Evolutionary conservation across 148 eudicot genomes (phyloP).

Genomic region (Simmondsia chinensis): DNA sequence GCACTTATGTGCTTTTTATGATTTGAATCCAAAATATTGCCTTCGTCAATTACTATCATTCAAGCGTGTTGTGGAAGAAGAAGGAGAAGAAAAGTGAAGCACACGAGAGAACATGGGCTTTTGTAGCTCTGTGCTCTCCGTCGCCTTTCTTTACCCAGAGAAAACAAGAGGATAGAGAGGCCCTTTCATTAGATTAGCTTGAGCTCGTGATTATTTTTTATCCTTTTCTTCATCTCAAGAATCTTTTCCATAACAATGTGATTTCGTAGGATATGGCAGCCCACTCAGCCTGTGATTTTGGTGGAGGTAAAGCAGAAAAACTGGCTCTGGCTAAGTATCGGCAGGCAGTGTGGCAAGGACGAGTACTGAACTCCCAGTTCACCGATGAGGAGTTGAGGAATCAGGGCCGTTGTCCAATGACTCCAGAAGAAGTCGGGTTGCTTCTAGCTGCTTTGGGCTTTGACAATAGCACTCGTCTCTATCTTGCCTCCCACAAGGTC

Average conservation of each 20-base stretch:
- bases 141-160: background rate
- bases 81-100: no score
- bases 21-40: no score
- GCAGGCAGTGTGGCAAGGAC: conserved; percentile 89
- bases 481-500: conserved; percentile 99
- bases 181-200: background rate
- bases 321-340: conserved; percentile 85
- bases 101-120: no score
- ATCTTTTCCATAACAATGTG: background rate
- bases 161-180: no score
- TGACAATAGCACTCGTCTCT: conserved; percentile 75
- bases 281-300: conserved; percentile 98
- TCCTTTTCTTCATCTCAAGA: background rate
- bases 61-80: no score
- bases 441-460: conserved; percentile 91
- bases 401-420: conserved; percentile 95
- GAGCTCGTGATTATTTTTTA: background rate
- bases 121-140: background rate
- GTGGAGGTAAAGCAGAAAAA: conserved; percentile 93
- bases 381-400: conserved; percentile 88
- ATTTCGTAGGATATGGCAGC: conserved; percentile 94
- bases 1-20: no score
- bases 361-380: conserved; percentile 89
- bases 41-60: no score
- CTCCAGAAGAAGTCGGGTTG: conserved; percentile 95